A percentile compares a stretch with the other conserved stretches of the same genome.
phyloP scores from a whole-genome alignment of 345 rosid species.

The Lepidium africanum region DNA sequence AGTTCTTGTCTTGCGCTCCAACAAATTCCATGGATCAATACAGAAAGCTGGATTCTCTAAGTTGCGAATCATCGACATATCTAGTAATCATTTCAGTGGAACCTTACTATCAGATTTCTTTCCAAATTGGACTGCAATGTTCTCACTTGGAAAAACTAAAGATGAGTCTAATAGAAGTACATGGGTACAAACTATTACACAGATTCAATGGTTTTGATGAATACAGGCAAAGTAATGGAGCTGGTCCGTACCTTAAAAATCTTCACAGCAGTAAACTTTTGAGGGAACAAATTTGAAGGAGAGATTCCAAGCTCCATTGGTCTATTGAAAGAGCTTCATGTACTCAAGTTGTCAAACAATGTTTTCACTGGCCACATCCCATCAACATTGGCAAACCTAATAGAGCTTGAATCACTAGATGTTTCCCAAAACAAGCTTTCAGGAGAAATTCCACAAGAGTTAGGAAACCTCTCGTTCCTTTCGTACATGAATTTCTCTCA shows the following conservation, averaged over 20 bases:
- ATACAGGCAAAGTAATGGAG: not conserved
- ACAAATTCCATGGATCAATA: not conserved
- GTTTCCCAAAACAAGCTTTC: constrained; percentile 12
- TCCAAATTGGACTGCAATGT: not conserved
- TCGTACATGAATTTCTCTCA: constrained; percentile 11
- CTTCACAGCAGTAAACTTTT: not conserved
- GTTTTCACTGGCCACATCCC: constrained; percentile 13
- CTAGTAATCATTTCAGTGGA: not conserved
- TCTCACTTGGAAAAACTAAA: not conserved
- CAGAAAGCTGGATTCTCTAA: not conserved
- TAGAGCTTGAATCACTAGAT: constrained; percentile 5
- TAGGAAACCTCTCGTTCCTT: not conserved
- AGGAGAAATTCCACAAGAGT: constrained; percentile 17
- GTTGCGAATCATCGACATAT: constrained; percentile 2
- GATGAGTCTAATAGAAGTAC: not conserved
- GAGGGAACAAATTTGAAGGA: constrained; percentile 15
- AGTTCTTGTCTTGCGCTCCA: constrained; percentile 38
- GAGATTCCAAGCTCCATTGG: constrained; percentile 24
- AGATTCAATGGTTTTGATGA: not conserved
- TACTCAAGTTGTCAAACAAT: not conserved
- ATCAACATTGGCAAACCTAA: constrained; percentile 5
- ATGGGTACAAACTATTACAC: not conserved
- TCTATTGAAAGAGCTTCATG: not conserved
- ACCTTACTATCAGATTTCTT: not conserved
- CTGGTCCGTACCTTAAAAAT: not conserved